Conservation (phyloP, 192 early-diverging fungal species). For the Mortierella hygrophila region DNA sequence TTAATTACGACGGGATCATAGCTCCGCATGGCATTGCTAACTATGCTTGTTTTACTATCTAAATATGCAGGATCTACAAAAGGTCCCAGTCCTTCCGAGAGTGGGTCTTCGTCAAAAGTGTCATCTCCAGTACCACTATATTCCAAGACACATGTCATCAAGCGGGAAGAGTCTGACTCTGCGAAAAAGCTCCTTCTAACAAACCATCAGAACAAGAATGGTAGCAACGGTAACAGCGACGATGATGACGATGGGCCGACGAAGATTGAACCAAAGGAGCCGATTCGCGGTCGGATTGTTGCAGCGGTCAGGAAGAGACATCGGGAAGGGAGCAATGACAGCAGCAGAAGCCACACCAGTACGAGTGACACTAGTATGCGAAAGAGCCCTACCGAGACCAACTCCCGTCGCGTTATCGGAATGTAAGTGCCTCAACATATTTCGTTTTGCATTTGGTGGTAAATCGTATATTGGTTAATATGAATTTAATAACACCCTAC, state of each 20-base stretch:
- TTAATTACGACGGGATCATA: not conserved
- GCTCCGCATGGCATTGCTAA: not conserved
- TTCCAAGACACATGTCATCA: conserved; percentile 5
- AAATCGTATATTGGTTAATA: not conserved
- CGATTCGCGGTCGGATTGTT: not conserved
- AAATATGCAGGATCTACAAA: not conserved
- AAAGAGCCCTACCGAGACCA: not conserved
- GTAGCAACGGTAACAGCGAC: not conserved
- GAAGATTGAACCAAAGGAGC: not conserved
- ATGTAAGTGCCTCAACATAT: not conserved
- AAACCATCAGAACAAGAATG: not conserved
- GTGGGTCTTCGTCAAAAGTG: not conserved
- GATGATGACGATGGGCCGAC: not conserved
- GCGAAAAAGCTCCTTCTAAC: not conserved
- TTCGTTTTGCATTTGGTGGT: no score
- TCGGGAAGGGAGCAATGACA: not conserved
- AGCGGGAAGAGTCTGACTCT: conserved; percentile 36
- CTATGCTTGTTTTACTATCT: not conserved
- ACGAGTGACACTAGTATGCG: no score
- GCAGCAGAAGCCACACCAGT: not conserved
- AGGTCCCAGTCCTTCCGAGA: not conserved
- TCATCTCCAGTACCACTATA: not conserved
- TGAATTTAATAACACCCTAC: not conserved
- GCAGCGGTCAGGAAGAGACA: not conserved
- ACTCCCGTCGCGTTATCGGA: not conserved